These are phyloP conservation scores for Ilex asprella DNA, from an alignment of 257 asterid species.

Conservation along the genomic window DNA sequence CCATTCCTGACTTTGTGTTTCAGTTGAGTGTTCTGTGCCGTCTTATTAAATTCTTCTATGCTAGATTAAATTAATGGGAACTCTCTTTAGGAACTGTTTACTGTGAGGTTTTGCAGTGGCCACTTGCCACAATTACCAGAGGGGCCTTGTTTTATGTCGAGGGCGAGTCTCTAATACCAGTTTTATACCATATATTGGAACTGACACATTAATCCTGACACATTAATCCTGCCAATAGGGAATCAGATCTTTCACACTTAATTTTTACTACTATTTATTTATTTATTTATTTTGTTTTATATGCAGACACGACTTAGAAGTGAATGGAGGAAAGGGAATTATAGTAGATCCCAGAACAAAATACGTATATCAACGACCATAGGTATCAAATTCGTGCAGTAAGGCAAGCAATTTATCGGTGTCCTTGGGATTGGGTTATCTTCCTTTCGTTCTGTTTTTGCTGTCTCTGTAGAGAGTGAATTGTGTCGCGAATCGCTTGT, in stretches of 20 bases:
- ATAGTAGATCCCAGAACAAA: slow-evolving; percentile 93
- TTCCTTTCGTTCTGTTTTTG: no score
- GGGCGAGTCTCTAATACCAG: no score
- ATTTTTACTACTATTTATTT: neutral
- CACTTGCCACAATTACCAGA: neutral
- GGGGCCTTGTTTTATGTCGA: no score
- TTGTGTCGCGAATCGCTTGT: no score
- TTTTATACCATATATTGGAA: no score
- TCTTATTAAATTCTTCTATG: neutral
- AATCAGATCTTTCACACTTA: no score
- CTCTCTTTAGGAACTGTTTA: no score
- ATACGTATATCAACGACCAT: slow-evolving; percentile 76
- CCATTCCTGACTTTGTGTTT: slow-evolving; percentile 92
- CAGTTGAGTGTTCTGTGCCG: slow-evolving; percentile 63
- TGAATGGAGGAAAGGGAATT: slow-evolving; percentile 91
- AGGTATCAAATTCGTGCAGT: slow-evolving; percentile 1
- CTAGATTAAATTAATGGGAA: neutral
- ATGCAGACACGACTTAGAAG: slow-evolving; percentile 95
- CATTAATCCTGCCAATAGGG: neutral
- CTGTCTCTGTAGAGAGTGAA: no score
- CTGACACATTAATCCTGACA: no score
- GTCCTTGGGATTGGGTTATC: no score
- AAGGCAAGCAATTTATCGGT: no score
- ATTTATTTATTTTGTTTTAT: neutral
- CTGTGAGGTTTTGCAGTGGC: neutral